Percentiles rank a stretch among this genome's conserved stretches.
These are phyloP conservation scores for Phytophthora rubi DNA, from an alignment of 352 stramenopile species.

Conservation along the genomic window DNA sequence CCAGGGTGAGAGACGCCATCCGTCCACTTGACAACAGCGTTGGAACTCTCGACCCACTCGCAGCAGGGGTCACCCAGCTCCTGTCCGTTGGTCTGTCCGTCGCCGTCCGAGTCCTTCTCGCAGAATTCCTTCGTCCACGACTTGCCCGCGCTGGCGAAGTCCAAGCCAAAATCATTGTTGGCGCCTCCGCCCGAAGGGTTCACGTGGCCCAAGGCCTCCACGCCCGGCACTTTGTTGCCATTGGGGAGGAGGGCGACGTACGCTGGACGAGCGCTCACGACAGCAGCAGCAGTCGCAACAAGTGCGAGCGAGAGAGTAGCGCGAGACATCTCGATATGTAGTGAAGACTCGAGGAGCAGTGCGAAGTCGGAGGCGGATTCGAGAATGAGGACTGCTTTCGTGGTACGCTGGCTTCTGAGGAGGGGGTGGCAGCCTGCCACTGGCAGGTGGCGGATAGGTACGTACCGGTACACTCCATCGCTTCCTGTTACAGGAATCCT, in stretches of 20 bases:
- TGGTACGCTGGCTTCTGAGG: neutral
- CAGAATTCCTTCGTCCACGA: constrained; percentile 60
- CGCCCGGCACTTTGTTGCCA: constrained; percentile 35
- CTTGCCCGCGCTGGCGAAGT: constrained; percentile 33
- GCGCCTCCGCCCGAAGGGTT: constrained; percentile 28
- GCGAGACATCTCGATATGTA: constrained; percentile 12
- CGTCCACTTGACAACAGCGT: constrained; percentile 31
- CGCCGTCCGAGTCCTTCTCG: constrained; percentile 75
- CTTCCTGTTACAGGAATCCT: too few species aligned
- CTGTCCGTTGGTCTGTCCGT: constrained; percentile 85
- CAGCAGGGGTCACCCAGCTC: constrained; percentile 89
- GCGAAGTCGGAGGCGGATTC: constrained; percentile 13
- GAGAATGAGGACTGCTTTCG: constrained; percentile 3
- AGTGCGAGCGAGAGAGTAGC: constrained; percentile 26
- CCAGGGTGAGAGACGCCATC: constrained; percentile 44
- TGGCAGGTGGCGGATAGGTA: neutral
- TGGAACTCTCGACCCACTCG: constrained; percentile 47
- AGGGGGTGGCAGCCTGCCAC: too few species aligned
- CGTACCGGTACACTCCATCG: neutral
- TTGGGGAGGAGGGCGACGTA: constrained; percentile 43
- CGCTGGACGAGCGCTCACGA: constrained; percentile 27
- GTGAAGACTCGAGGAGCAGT: neutral
- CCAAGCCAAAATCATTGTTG: constrained; percentile 52
- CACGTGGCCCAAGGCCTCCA: constrained; percentile 48
- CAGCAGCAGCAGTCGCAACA: constrained; percentile 13